A percentile compares a stretch with the other conserved stretches of the same genome.
These are phyloP conservation scores for Leccinum fibrillosum DNA, from an alignment of 768 basidiomycete genomes.

Conservation along the genomic window DNA sequence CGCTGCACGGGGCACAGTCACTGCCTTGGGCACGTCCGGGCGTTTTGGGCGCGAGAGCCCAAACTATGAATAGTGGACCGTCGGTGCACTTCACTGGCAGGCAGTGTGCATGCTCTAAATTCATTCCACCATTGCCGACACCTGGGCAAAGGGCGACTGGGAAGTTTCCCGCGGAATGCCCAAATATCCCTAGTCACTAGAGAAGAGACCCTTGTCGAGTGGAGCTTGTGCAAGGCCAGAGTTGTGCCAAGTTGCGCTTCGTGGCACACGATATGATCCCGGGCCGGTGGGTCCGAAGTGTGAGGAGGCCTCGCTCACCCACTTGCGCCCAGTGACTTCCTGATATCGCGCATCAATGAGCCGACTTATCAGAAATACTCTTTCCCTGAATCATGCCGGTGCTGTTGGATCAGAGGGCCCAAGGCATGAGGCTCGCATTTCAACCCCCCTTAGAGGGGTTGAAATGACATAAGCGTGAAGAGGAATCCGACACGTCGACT, in stretches of 20 bases:
- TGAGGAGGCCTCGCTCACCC: background rate
- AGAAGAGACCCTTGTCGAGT: background rate
- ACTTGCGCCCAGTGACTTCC: background rate
- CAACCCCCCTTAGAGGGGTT: conserved; percentile 15
- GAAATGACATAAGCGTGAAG: conserved; percentile 8
- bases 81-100: background rate
- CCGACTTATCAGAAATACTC: background rate
- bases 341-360: background rate
- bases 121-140: background rate
- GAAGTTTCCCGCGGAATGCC: background rate
- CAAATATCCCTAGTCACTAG: background rate
- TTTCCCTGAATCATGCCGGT: no score
- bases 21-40: conserved; percentile 11
- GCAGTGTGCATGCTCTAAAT: conserved; percentile 1
- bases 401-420: background rate
- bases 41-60: conserved; percentile 1
- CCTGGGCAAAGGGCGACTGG: conserved; percentile 5
- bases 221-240: background rate
- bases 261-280: background rate
- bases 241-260: background rate
- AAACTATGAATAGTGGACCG: conserved; percentile 1
- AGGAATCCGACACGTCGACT: conserved; percentile 21
- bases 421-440: background rate
- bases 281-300: background rate
- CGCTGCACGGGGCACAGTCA: conserved; percentile 8